phyloP scores from a whole-genome alignment of 257 asterid genomes.

The Cynanchum wilfordii region DNA sequence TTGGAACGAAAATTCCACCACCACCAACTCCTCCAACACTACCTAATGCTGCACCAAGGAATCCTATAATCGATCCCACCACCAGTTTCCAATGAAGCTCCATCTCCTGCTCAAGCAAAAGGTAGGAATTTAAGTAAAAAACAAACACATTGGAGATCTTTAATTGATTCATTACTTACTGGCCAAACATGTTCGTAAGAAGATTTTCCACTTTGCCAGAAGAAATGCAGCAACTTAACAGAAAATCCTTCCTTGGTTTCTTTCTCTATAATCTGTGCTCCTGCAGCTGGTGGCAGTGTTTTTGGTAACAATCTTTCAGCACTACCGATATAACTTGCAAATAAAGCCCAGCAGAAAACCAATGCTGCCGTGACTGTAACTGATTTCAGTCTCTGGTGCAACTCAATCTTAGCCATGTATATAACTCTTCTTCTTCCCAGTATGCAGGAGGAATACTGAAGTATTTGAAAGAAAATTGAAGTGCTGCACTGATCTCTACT shows the following conservation, averaged over 20 bases:
- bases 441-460: slow-evolving; percentile 7
- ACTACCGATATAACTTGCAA: slow-evolving; percentile 15
- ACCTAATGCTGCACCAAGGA: slow-evolving; percentile 38
- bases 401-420: slow-evolving; percentile 14
- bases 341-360: slow-evolving; percentile 23
- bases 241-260: slow-evolving; percentile 23
- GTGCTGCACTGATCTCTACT: neutral
- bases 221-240: slow-evolving; percentile 22
- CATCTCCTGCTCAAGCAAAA: slow-evolving; percentile 25
- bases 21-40: slow-evolving; percentile 44
- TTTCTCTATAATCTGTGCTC: slow-evolving; percentile 20
- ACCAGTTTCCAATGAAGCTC: slow-evolving; percentile 31
- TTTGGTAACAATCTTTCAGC: slow-evolving; percentile 26
- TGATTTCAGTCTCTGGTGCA: slow-evolving; percentile 11
- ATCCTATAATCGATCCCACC: slow-evolving; percentile 28
- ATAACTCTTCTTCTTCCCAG: neutral
- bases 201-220: slow-evolving; percentile 33
- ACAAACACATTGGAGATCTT: neutral
- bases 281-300: too few relatives aligned
- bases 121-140: neutral
- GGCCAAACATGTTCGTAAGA: slow-evolving; percentile 36
- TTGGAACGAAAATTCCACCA: slow-evolving; percentile 38
- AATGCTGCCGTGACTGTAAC: slow-evolving; percentile 11
- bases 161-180: slow-evolving; percentile 10
- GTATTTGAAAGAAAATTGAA: neutral